Evolutionary conservation across 2,329 filamentous ascomycete genomes (phyloP), one percentile per base, ranked within the genome.

Genomic region (Phaeosphaeriaceae sp.): DNA sequence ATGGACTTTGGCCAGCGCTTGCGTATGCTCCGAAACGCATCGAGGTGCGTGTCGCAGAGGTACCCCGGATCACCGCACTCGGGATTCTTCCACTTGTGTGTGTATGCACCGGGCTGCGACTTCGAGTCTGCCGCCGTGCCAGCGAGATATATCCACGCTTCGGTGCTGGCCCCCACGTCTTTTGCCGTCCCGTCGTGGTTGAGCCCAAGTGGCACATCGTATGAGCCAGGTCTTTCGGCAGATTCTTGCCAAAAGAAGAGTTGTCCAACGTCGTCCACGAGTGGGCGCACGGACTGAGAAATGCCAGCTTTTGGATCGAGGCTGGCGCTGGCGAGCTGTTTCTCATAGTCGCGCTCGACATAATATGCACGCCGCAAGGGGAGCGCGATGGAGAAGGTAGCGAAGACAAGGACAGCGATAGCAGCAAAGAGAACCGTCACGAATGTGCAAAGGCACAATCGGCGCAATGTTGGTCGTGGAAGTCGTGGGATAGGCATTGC

Each of bases 281-380:
- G 31, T 36, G 31, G 31, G 3, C 13, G 31, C 31, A 36, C 31
- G 11, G 6, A 15, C 13, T 5, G 3, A 36, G 31, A 15, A 11
- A 36, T 11, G 13, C 11, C 31, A 11, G 11, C 11, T 36, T 36
- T 11, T 36, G 5, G 6, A 31, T 5, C 11, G 6, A 11, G 11
- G 31, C 31, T 11, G 31, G 31, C 3, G 9, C 3, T 3, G 31
- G 13, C 13, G 31, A 36, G 31, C 13, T 11, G 7, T 3, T 11
- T 7, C 31, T 36, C 6, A 22, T 58, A 58, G n/a, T 27, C 46
- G 17, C 25, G 46, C 42, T 58, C 56, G 15, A 58, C 27, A 27
- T 42, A 52, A 42, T 47, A 52, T 9, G 56, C 56, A n/a, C 56
- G 56, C 13, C 52, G 56, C n/a, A 55, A 31, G 10, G 51, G 56